Evolutionary conservation across 768 basidiomycete species (phyloP), one percentile per base, ranked within the genome.

Genomic region (Coprinopsis strossmayeri): DNA sequence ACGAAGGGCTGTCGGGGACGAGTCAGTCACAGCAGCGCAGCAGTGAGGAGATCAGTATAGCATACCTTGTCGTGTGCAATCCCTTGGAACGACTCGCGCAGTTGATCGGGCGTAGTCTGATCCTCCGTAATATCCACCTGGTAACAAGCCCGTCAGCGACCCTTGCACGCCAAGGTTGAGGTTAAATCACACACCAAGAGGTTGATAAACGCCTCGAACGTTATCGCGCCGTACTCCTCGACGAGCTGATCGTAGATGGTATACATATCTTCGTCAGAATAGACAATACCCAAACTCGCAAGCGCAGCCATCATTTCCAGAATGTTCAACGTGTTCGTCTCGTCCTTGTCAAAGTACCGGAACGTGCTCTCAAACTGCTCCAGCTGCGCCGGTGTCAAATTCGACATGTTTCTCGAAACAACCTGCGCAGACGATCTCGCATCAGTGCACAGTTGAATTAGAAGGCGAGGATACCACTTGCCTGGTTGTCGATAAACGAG

Each of bases 351-450:
- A 59, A 99, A 99, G 68, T 97, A 94, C 45, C 94, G 81, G 82
- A 99, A 98, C 1, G 93, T 95, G 61, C 85, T 82, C 65, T 98
- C 95, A 56, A 96, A 95, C 60, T 97, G 93, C 61, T 98, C 95
- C 20, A 98, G 73, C 61, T 93, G 91, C 12, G 91, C 93, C 0
- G 96, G 93, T 0, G 95, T 95, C 53, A 99, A 67, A 61, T 97
- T 96, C 21, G 91, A 88, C 79, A 91, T 84, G 57, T 90, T 91
- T 38, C 91, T 78, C 11, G 96, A 93, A 1, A 97, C 88, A 57
- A 96, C 90, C 91, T 98, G n/a, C n/a, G n/a, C n/a, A 56, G 2
- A 41, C 5, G 15, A 15, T 39, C 41, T 49, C 37, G 20, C 27
- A 30, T 23, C 42, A 45, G 34, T 26, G 50, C 5, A 5, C 5